Evolutionary conservation across 2,329 filamentous ascomycete genomes (phyloP).

Genomic region (Colletotrichum plurivorum): DNA sequence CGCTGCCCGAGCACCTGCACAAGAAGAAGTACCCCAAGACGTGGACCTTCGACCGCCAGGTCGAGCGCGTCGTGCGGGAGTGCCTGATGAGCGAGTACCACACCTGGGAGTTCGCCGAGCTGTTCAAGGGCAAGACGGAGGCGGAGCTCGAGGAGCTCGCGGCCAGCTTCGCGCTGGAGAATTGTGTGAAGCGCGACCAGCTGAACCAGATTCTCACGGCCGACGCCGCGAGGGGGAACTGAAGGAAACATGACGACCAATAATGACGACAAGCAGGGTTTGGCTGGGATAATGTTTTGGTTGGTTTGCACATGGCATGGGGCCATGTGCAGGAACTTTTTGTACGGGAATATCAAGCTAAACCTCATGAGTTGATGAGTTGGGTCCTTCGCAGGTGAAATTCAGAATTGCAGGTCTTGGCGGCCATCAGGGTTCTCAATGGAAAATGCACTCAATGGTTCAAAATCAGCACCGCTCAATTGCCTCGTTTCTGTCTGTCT

Average conservation of each 20-base stretch:
- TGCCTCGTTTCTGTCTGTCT: not conserved
- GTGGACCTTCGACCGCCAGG: conserved; percentile 66
- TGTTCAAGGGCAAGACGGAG: conserved; percentile 65
- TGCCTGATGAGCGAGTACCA: conserved; percentile 62
- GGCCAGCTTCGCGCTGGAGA: conserved; percentile 65
- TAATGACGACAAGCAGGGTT: not conserved
- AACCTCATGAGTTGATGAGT: not conserved
- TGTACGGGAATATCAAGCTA: not conserved
- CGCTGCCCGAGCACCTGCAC: conserved; percentile 57
- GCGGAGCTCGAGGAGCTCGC: conserved; percentile 69
- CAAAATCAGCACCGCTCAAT: not conserved
- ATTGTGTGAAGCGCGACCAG: conserved; percentile 65
- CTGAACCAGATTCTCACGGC: conserved; percentile 65
- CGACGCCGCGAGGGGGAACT: conserved; percentile 50
- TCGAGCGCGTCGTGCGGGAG: conserved; percentile 60
- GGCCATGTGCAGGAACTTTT: conserved; percentile 1
- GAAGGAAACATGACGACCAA: no score
- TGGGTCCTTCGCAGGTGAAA: conserved; percentile 5
- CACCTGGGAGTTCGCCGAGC: conserved; percentile 67
- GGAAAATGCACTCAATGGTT: not conserved
- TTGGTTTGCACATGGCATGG: not conserved
- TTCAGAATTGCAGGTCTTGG: conserved; percentile 27
- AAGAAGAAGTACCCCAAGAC: conserved; percentile 62
- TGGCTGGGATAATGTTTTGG: not conserved
- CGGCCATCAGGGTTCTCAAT: conserved; percentile 39